Evolutionary conservation across 108 stramenopile genomes (phyloP), one percentile per base, ranked within the genome.

Genomic region (Fistulifera pelliculosa): DNA sequence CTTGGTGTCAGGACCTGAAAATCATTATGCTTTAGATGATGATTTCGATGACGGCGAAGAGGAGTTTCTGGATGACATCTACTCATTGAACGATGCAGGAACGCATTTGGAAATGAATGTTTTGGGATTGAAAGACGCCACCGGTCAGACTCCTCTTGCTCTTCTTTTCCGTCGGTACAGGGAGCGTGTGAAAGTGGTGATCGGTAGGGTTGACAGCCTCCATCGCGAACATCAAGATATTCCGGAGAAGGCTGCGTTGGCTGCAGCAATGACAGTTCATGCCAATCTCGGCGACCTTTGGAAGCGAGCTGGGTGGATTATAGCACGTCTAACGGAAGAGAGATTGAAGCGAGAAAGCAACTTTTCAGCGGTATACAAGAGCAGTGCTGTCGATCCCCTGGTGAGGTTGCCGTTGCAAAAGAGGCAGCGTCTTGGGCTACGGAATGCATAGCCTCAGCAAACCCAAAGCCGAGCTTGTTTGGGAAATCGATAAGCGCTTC

Each of bases 101-200:
- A 12, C 35, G 4, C 44, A 59, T 25, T 44, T 45, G 15, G 58
- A 59, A 27, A 24, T 49, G 38, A 67, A 66, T 54, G 60, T 64
- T 1, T 27, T 75, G 39, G 66, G 61, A 1, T 21, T 70, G 43
- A 66, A 52, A 44, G 74, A 75, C 52, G 40, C 43, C 8, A 58
- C 58, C 14, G 74, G 74, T 7, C 47, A 66, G 18, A 70, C 74
- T 8, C 69, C 74, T 14, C 52, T 75, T 5, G 68, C 58, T 8
- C 52, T 70, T 14, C 47, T 75, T 23, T 75, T 75, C 58, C 39
- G 60, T 19, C 57, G 69, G n/a, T 75, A 75, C 41, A 60, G 74
- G 18, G 69, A 75, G 43, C 69, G 74, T 0, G 69, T 75, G 14
- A 47, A 45, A 18, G 25, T 47, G 8, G 58, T 59, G 4, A 52